Percentiles rank a stretch among this genome's conserved stretches.
phyloP scores from a whole-genome alignment of 1,284 basidiomycete species.

The Cutaneotrichosporon daszewskae region DNA sequence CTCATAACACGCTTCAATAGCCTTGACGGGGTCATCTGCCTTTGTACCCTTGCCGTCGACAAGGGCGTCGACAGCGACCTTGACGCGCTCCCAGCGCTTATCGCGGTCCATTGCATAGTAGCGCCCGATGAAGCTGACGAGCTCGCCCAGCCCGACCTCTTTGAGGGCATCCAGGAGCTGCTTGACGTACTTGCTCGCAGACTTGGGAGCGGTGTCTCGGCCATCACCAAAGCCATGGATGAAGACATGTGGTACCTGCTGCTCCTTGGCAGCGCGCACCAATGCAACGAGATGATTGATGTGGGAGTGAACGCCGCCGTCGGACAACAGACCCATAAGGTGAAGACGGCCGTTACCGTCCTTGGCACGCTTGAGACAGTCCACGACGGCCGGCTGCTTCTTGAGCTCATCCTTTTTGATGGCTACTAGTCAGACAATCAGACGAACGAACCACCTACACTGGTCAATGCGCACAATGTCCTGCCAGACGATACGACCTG shows the following conservation, averaged over 20 bases:
- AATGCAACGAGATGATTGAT: slow-evolving; percentile 79
- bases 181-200: slow-evolving; percentile 64
- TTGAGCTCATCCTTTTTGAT: slow-evolving; percentile 84
- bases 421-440: slow-evolving; percentile 41
- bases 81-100: slow-evolving; percentile 87
- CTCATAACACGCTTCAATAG: slow-evolving; percentile 66
- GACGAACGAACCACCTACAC: slow-evolving; percentile 25
- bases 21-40: slow-evolving; percentile 59
- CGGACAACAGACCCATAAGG: slow-evolving; percentile 78
- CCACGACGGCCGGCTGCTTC: slow-evolving; percentile 66
- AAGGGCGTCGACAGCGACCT: slow-evolving; percentile 77
- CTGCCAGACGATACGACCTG: slow-evolving; percentile 88
- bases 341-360: slow-evolving; percentile 73
- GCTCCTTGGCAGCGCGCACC: slow-evolving; percentile 77
- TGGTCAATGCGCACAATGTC: slow-evolving; percentile 90
- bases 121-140: slow-evolving; percentile 74
- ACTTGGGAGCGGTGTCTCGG: slow-evolving; percentile 80
- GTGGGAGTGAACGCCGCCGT: slow-evolving; percentile 92
- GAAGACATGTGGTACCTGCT: slow-evolving; percentile 73
- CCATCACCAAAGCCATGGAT: slow-evolving; percentile 83
- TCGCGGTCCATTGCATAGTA: slow-evolving; percentile 96
- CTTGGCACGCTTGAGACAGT: slow-evolving; percentile 69
- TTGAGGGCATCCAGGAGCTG: slow-evolving; percentile 71
- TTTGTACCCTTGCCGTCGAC: slow-evolving; percentile 67
- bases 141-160: slow-evolving; percentile 57